Conservation (phyloP, 148 eudicot genomes). For the Tetragonia tetragonoides region DNA sequence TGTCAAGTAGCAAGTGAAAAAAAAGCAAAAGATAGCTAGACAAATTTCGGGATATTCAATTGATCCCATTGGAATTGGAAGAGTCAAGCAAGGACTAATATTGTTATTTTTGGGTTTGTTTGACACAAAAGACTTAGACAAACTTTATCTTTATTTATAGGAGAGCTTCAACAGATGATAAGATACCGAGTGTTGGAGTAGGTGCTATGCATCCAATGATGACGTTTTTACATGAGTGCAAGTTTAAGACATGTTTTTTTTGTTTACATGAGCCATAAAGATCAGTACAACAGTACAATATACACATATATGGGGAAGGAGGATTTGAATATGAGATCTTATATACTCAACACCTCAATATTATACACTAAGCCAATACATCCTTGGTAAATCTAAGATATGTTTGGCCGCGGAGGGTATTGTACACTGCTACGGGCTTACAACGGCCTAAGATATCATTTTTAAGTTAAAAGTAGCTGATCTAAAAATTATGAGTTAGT, state of each 20-base stretch:
- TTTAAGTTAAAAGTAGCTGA: too few species aligned
- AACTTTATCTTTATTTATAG: constrained; percentile 17
- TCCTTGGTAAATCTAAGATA: too few species aligned
- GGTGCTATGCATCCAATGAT: background rate
- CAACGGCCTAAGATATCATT: too few species aligned
- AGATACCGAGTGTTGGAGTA: background rate
- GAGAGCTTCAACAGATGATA: background rate
- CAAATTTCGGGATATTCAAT: constrained; percentile 33
- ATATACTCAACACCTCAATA: too few species aligned
- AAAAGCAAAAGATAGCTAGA: constrained; percentile 26
- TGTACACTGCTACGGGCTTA: too few species aligned
- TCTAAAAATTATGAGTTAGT: too few species aligned
- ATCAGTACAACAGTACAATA: too few species aligned
- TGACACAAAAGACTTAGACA: background rate
- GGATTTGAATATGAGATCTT: too few species aligned
- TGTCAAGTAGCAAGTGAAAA: constrained; percentile 33
- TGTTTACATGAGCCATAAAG: too few species aligned
- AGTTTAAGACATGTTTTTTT: background rate
- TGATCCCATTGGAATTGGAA: constrained; percentile 11
- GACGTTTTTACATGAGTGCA: background rate
- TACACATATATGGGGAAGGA: too few species aligned
- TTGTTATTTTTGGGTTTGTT: background rate
- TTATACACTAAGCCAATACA: too few species aligned
- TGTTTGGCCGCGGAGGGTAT: too few species aligned
- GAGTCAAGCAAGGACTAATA: background rate